Percentiles rank a stretch among this genome's conserved stretches.
Evolutionary conservation across 140 eudicot genomes (phyloP).

Genomic region (Flaveria floridana): DNA sequence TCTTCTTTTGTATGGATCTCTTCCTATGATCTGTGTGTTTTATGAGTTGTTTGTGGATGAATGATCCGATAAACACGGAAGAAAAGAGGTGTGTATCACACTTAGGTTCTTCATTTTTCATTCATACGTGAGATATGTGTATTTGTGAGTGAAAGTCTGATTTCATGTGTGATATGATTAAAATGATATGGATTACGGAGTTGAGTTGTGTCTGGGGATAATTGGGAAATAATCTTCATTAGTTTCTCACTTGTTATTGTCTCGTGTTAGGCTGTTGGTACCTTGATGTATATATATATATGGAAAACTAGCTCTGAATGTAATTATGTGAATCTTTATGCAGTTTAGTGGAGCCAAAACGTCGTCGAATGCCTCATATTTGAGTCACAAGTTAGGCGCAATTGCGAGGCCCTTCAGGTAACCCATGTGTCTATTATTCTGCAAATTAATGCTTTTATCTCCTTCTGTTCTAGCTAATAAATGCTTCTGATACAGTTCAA

Average conservation of each 20-base stretch:
- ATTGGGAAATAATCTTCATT: neutral
- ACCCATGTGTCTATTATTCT: neutral
- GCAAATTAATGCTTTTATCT: neutral
- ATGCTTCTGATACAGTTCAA: slow-evolving; percentile 38
- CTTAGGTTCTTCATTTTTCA: no score
- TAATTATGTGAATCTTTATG: slow-evolving; percentile 13
- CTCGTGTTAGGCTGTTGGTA: neutral
- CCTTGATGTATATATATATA: no score
- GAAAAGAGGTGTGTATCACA: no score
- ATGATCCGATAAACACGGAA: no score
- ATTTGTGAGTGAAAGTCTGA: neutral
- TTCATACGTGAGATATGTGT: neutral
- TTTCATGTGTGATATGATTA: neutral
- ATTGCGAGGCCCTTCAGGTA: slow-evolving; percentile 74
- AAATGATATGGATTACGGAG: neutral
- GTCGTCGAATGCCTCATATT: slow-evolving; percentile 30
- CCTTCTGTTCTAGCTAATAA: neutral
- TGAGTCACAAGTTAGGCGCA: slow-evolving; percentile 45
- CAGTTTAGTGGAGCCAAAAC: slow-evolving; percentile 62
- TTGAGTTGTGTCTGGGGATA: no score
- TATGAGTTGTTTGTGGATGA: no score
- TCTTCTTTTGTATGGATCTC: neutral
- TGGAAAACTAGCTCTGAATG: neutral
- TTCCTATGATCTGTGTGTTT: neutral
- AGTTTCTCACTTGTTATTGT: neutral